A percentile compares a stretch with the other conserved stretches of the same genome.
phyloP scores from a whole-genome alignment of 208 protist species.

The Naegleria fowleri region DNA sequence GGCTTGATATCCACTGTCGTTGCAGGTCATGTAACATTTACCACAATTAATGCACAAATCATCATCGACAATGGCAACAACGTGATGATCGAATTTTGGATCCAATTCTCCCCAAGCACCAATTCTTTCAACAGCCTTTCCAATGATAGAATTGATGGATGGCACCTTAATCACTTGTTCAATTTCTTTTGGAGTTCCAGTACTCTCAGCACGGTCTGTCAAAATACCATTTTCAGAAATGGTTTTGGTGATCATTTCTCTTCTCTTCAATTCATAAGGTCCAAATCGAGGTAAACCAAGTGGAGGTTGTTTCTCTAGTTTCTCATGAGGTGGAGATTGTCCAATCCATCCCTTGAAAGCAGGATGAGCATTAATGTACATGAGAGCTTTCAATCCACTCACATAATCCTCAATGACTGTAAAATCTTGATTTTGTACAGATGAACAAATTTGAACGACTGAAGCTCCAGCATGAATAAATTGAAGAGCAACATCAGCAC shows the following conservation, averaged over 20 bases:
- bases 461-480: conserved; percentile 68
- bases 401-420: conserved; percentile 72
- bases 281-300: conserved; percentile 20
- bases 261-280: conserved; percentile 8
- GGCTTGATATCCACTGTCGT: conserved; percentile 55
- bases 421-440: conserved; percentile 75
- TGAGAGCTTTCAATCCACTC: conserved; percentile 54
- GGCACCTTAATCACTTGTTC: conserved; percentile 22
- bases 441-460: conserved; percentile 67
- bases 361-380: conserved; percentile 57
- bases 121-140: conserved; percentile 49
- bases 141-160: conserved; percentile 48
- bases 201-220: neutral
- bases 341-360: conserved; percentile 53
- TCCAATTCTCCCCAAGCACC: conserved; percentile 52
- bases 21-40: conserved; percentile 76
- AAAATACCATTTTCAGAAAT: conserved; percentile 6
- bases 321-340: conserved; percentile 46
- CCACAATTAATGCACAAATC: conserved; percentile 78
- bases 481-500: conserved; percentile 61
- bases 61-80: conserved; percentile 61
- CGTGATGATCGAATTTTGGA: conserved; percentile 49
- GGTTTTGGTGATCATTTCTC: neutral
- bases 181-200: neutral
- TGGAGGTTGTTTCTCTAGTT: neutral